phyloP scores from a whole-genome alignment of 495 filamentous ascomycete species.

The Annulohypoxylon stygium region DNA sequence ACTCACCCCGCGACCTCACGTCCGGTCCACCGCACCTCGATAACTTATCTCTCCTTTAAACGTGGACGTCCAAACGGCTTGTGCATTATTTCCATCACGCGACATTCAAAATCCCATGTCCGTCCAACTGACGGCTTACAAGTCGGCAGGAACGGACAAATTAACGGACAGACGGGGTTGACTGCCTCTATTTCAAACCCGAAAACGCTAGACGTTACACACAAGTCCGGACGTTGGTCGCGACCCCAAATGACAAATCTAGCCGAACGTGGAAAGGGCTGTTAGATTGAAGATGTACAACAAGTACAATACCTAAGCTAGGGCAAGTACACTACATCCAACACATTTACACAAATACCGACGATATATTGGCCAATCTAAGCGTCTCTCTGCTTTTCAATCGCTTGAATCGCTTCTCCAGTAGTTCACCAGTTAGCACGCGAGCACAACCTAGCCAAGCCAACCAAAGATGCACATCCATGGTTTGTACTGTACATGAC shows the following conservation, averaged over 20 bases:
- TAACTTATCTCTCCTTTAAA: slow-evolving; percentile 19
- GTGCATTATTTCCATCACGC: slow-evolving; percentile 37
- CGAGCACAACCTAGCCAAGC: slow-evolving; percentile 6
- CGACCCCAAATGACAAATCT: background rate
- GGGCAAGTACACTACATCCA: too few species aligned
- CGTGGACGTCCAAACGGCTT: background rate
- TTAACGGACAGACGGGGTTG: background rate
- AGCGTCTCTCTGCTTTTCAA: slow-evolving; percentile 5
- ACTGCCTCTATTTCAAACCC: background rate
- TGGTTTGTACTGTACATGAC: slow-evolving; percentile 9
- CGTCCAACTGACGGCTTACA: slow-evolving; percentile 1
- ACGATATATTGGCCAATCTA: background rate
- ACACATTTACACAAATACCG: background rate
- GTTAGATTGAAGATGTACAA: slow-evolving; percentile 2
- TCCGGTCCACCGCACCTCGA: slow-evolving; percentile 31
- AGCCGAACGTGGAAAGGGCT: background rate
- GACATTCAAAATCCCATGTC: slow-evolving; percentile 34
- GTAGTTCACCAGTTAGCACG: slow-evolving; percentile 11
- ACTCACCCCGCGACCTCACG: slow-evolving; percentile 36
- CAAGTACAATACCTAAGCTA: background rate
- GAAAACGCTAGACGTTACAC: slow-evolving; percentile 16
- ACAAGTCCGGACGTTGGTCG: slow-evolving; percentile 3
- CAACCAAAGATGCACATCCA: slow-evolving; percentile 2
- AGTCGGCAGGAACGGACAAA: slow-evolving; percentile 15
- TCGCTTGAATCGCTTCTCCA: slow-evolving; percentile 17